These are phyloP conservation scores for Russula dissimulans DNA, from an alignment of 768 basidiomycete genomes.

Conservation along the genomic window DNA sequence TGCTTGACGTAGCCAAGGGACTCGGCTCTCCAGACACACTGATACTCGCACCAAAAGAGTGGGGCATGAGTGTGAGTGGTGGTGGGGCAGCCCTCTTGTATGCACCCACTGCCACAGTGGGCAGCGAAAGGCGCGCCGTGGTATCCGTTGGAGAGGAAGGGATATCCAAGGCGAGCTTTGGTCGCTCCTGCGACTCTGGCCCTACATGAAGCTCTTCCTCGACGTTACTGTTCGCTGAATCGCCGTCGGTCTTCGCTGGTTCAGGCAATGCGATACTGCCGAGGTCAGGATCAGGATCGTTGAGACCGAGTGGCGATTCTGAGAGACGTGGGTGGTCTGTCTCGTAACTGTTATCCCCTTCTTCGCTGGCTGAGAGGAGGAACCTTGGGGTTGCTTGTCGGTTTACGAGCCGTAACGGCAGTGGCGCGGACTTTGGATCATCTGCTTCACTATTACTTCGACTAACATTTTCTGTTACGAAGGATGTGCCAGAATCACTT, in stretches of 20 bases:
- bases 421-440: constrained; percentile 29
- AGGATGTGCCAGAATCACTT: background rate
- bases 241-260: constrained; percentile 23
- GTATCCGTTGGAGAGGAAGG: constrained; percentile 30
- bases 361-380: constrained; percentile 19
- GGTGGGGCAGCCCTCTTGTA: constrained; percentile 43
- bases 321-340: constrained; percentile 3
- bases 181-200: constrained; percentile 23
- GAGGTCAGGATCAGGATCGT: constrained; percentile 32
- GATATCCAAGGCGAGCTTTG: constrained; percentile 30
- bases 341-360: constrained; percentile 17
- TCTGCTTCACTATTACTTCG: constrained; percentile 21
- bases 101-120: constrained; percentile 18
- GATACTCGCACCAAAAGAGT: constrained; percentile 23
- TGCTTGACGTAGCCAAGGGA: constrained; percentile 30
- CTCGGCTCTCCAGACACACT: constrained; percentile 30
- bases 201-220: constrained; percentile 29
- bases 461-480: constrained; percentile 19
- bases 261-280: constrained; percentile 33
- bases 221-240: constrained; percentile 35
- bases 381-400: constrained; percentile 29
- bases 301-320: constrained; percentile 20
- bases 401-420: constrained; percentile 41
- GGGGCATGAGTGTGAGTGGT: constrained; percentile 35
- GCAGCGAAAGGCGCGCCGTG: constrained; percentile 30